Evolutionary conservation across 2,329 filamentous ascomycete genomes (phyloP), one percentile per base, ranked within the genome.

Genomic region (Helotiales sp.): DNA sequence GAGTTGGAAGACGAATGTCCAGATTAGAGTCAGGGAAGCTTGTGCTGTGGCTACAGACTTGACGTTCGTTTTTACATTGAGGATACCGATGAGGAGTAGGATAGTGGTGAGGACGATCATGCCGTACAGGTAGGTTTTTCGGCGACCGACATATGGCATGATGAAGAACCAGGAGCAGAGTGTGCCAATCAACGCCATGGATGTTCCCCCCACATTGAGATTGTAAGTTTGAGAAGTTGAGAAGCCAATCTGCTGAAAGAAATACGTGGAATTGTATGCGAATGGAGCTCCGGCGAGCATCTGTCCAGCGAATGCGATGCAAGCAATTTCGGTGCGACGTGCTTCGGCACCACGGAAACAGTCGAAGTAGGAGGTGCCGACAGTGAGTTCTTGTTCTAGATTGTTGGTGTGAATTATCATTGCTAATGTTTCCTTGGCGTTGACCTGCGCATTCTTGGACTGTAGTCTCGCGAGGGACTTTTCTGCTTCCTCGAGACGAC

Each of bases 201-300:
- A 67, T 33, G 70, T 72, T 24, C 68, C 65, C 0, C 77, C 81
- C 63, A 84, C 78, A 10, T 78, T 78, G 66, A 84, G 80, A 8
- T 77, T 72, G 58, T 83, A 85, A 0, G 81, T 75, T 17, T 77
- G 71, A 17, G 73, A 70, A 1, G 77, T 72, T 1, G 70, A 65
- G 31, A 85, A 68, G 1, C 82, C 82, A 1, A 80, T 81, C 60
- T 81, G 77, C 59, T 79, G 72, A 67, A 85, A 85, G 67, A 79
- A 79, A 66, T 84, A 84, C 1, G 82, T 87, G 1, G 81, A 83
- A 58, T 85, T 87, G 59, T 82, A 83, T 56, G 85, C 82, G 55
- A 87, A 79, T 19, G 84, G 81, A 59, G 84, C 81, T 12, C 49
- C 49, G n/a, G 49, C 29, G 10, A 52, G 24, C 30, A 52, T 52